Conservation (phyloP, 305 asterid species). For the Caryopteris hybrid region DNA sequence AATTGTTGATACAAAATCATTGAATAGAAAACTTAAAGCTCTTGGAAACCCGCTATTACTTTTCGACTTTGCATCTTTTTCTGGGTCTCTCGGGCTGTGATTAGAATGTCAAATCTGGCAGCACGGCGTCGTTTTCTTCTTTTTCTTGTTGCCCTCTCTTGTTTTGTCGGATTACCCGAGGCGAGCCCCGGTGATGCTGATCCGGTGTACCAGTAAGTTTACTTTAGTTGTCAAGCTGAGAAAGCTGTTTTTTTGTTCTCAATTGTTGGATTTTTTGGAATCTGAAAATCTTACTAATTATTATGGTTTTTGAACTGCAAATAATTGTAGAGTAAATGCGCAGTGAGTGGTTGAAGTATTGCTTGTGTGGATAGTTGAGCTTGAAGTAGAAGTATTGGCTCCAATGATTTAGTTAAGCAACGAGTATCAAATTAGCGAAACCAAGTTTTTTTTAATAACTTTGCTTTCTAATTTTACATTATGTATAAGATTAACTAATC, state of each 20-base stretch:
- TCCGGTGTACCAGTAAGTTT: slow-evolving; percentile 68
- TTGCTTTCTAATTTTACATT: not conserved
- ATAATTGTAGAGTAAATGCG: not conserved
- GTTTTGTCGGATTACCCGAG: slow-evolving; percentile 35
- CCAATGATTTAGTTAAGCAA: too few species aligned
- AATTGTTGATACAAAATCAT: too few species aligned
- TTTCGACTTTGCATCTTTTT: slow-evolving; percentile 17
- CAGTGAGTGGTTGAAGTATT: not conserved
- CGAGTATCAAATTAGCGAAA: too few species aligned
- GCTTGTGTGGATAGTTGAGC: slow-evolving; percentile 7
- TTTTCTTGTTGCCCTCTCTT: slow-evolving; percentile 37
- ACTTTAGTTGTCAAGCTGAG: not conserved
- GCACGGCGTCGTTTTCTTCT: slow-evolving; percentile 34
- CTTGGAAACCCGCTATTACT: not conserved
- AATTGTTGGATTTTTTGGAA: not conserved
- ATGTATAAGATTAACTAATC: too few species aligned
- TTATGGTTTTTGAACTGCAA: not conserved
- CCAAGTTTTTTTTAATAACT: not conserved
- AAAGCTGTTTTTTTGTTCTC: not conserved
- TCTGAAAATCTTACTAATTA: slow-evolving; percentile 5
- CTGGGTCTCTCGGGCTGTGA: slow-evolving; percentile 11
- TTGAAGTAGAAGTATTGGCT: slow-evolving; percentile 13
- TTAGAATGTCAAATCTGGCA: slow-evolving; percentile 31
- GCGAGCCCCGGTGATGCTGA: slow-evolving; percentile 88
- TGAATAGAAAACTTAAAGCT: too few species aligned